Percentiles rank a stretch among this genome's conserved stretches.
Conservation (phyloP, 768 basidiomycete species). For the Gloeophyllum trabeum region DNA sequence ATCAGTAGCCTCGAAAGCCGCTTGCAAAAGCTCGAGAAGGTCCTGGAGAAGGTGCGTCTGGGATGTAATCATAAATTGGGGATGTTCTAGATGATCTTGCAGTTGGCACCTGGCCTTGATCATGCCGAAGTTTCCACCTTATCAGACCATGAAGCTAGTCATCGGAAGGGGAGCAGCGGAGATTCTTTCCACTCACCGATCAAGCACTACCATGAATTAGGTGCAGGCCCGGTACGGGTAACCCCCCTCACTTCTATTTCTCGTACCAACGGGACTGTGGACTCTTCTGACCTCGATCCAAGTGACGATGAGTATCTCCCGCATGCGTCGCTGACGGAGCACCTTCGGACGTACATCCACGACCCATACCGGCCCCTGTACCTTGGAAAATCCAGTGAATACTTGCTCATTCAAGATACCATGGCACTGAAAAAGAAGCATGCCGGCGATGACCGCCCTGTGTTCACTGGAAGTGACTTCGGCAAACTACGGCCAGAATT, state of each 20-base stretch:
- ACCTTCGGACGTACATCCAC: conserved; percentile 16
- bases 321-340: conserved; percentile 16
- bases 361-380: conserved; percentile 19
- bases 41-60: background rate
- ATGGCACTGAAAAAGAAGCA: conserved; percentile 6
- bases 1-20: conserved; percentile 22
- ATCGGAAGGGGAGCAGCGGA: too few relatives aligned
- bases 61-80: too few relatives aligned
- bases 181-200: background rate
- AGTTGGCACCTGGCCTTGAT: background rate
- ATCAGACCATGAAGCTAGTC: background rate
- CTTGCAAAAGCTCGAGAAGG: background rate
- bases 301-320: conserved; percentile 18
- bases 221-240: background rate
- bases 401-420: conserved; percentile 28
- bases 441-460: background rate
- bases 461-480: background rate
- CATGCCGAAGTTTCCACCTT: background rate
- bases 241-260: background rate
- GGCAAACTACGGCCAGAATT: background rate
- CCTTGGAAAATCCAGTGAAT: conserved; percentile 31
- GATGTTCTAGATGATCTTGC: too few relatives aligned
- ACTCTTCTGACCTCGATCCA: conserved; percentile 17
- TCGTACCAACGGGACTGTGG: too few relatives aligned
- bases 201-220: background rate